Conservation (phyloP, 345 rosid species). For the Populus davidiana region DNA sequence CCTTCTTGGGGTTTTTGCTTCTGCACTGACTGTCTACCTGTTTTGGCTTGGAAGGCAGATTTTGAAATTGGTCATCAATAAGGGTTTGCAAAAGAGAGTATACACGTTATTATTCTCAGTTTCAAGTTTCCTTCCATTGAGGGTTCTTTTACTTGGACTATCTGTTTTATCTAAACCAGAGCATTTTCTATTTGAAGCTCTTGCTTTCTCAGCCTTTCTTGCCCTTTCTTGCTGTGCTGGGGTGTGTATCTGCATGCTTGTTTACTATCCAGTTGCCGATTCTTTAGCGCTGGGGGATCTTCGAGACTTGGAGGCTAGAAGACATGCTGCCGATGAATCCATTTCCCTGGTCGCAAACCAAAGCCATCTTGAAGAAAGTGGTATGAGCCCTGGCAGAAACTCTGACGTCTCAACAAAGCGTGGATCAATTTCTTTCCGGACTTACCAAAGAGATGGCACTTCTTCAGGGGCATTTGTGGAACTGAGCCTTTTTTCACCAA, state of each 20-base stretch:
- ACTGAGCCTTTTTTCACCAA: slow-evolving; percentile 65
- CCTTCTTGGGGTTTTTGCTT: slow-evolving; percentile 70
- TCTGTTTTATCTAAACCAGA: slow-evolving; percentile 73
- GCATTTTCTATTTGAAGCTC: slow-evolving; percentile 65
- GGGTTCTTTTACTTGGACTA: slow-evolving; percentile 81
- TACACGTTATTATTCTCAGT: slow-evolving; percentile 77
- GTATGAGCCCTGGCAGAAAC: slow-evolving; percentile 46
- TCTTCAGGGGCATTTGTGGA: slow-evolving; percentile 52
- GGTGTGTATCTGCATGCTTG: slow-evolving; percentile 77
- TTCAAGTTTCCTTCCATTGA: slow-evolving; percentile 73
- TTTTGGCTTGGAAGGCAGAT: slow-evolving; percentile 92
- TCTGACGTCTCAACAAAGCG: slow-evolving; percentile 60
- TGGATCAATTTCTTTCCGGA: slow-evolving; percentile 63
- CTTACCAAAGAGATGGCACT: slow-evolving; percentile 42
- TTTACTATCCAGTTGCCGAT: slow-evolving; percentile 83
- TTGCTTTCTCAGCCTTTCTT: slow-evolving; percentile 76
- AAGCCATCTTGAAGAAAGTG: slow-evolving; percentile 46
- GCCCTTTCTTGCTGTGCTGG: slow-evolving; percentile 67
- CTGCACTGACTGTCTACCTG: slow-evolving; percentile 64
- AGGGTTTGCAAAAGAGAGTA: slow-evolving; percentile 87
- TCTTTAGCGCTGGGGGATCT: slow-evolving; percentile 77
- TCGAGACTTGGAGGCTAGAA: slow-evolving; percentile 58
- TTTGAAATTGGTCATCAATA: slow-evolving; percentile 80
- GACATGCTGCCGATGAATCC: slow-evolving; percentile 37
- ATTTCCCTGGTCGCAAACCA: slow-evolving; percentile 58